phyloP scores from a whole-genome alignment of 495 filamentous ascomycete species.

The Penicillium dipodomyicola region DNA sequence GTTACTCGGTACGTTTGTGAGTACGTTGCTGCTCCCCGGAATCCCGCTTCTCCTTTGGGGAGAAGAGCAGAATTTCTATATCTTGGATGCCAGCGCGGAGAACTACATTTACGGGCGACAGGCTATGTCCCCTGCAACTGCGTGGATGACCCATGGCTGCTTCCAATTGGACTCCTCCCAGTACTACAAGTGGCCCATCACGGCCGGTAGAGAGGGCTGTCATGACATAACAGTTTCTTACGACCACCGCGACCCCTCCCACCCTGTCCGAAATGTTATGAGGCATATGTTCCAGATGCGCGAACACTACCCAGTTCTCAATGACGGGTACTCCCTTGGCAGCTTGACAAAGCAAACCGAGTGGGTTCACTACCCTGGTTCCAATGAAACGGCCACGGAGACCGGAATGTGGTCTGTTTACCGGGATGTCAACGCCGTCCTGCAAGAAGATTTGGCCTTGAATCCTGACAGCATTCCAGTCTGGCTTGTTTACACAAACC shows the following conservation, averaged over 20 bases:
- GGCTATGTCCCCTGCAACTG: constrained; percentile 61
- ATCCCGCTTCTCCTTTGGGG: constrained; percentile 67
- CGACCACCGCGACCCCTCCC: constrained; percentile 69
- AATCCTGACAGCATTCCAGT: constrained; percentile 49
- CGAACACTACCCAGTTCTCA: constrained; percentile 55
- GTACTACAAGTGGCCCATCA: constrained; percentile 59
- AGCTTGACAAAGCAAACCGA: constrained; percentile 57
- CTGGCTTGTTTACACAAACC: constrained; percentile 67
- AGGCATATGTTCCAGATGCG: constrained; percentile 66
- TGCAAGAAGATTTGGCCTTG: constrained; percentile 51
- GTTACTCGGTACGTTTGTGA: constrained; percentile 61
- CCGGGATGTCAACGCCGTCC: constrained; percentile 42
- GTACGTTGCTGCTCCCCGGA: constrained; percentile 62
- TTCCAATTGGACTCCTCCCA: constrained; percentile 56
- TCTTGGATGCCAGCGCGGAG: constrained; percentile 62
- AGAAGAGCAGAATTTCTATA: constrained; percentile 69
- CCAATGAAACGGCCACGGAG: constrained; percentile 52
- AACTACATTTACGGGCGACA: constrained; percentile 73
- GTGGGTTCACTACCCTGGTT: constrained; percentile 51
- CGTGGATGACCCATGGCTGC: constrained; percentile 69
- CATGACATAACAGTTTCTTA: constrained; percentile 53
- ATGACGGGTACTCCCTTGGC: constrained; percentile 59
- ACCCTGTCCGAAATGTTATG: constrained; percentile 63
- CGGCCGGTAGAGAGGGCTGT: constrained; percentile 53
- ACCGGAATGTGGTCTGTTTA: constrained; percentile 66